A percentile compares a stretch with the other conserved stretches of the same genome.
Conservation (phyloP, 164 flowering plant species). For the Saururus chinensis region DNA sequence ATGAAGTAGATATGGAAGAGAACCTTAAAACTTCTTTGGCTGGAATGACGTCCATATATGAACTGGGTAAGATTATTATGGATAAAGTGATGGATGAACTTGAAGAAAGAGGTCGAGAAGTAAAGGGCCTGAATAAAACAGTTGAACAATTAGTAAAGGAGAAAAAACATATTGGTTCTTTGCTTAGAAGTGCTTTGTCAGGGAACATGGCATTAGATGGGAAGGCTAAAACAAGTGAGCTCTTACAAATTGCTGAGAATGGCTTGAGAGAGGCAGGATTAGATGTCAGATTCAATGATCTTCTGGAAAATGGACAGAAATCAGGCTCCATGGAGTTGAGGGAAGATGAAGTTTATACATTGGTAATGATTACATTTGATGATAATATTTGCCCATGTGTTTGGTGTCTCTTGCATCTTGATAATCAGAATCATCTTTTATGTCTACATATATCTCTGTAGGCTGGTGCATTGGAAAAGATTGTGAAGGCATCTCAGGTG, state of each 20-base stretch:
- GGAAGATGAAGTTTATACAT: slow-evolving; percentile 69
- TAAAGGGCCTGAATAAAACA: slow-evolving; percentile 53
- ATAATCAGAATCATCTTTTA: background rate
- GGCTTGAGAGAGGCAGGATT: slow-evolving; percentile 72
- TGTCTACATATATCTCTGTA: background rate
- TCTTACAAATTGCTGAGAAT: slow-evolving; percentile 80
- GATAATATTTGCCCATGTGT: no score
- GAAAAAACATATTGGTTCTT: slow-evolving; percentile 79
- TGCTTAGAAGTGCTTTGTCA: slow-evolving; percentile 81
- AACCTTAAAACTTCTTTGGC: slow-evolving; percentile 70
- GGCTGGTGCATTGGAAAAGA: no score
- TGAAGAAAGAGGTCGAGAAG: slow-evolving; percentile 41
- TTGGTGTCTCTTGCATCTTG: background rate
- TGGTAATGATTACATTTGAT: slow-evolving; percentile 28
- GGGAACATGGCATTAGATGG: slow-evolving; percentile 39
- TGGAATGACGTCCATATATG: slow-evolving; percentile 62
- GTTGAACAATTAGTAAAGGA: slow-evolving; percentile 55
- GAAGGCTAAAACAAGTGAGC: slow-evolving; percentile 42
- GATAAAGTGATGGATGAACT: slow-evolving; percentile 44
- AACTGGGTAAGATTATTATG: slow-evolving; percentile 31
- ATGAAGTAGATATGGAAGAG: slow-evolving; percentile 74
- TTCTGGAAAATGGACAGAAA: slow-evolving; percentile 28
- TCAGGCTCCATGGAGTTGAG: slow-evolving; percentile 21
- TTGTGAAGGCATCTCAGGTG: no score
- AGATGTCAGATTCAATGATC: slow-evolving; percentile 43